phyloP scores from a whole-genome alignment of 768 basidiomycete species.

The Pleurotus ostreatus region DNA sequence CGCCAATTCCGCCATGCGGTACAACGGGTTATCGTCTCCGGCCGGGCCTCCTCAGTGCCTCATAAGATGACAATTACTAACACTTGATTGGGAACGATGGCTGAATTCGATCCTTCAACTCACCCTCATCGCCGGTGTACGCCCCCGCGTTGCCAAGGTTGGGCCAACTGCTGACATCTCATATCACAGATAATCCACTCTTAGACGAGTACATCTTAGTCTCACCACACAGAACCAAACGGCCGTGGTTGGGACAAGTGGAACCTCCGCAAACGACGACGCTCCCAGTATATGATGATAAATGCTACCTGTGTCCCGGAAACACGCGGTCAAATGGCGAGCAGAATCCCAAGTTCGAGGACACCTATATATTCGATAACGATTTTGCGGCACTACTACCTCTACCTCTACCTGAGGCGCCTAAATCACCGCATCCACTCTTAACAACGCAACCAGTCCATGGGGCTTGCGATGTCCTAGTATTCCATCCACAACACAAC shows the following conservation, averaged over 20 bases:
- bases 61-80: background rate
- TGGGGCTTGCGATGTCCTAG: constrained; percentile 84
- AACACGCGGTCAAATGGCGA: constrained; percentile 72
- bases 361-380: constrained; percentile 72
- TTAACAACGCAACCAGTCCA: constrained; percentile 63
- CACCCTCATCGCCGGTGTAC: constrained; percentile 73
- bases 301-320: constrained; percentile 87
- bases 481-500: constrained; percentile 85
- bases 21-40: background rate
- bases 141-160: constrained; percentile 16
- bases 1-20: background rate
- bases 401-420: constrained; percentile 50
- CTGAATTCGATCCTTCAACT: constrained; percentile 51
- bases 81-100: constrained; percentile 15
- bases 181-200: constrained; percentile 69
- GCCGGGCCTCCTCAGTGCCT: background rate
- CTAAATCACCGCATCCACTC: constrained; percentile 54
- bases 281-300: constrained; percentile 62
- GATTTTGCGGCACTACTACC: constrained; percentile 82
- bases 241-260: constrained; percentile 89
- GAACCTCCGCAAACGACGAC: constrained; percentile 54
- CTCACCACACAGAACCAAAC: constrained; percentile 85
- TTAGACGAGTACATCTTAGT: constrained; percentile 74
- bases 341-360: constrained; percentile 61
- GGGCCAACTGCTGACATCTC: constrained; percentile 6